A percentile compares a stretch with the other conserved stretches of the same genome.
Evolutionary conservation across 2,329 filamentous ascomycete genomes (phyloP).

Genomic region (Aspergillus viridinutans): DNA sequence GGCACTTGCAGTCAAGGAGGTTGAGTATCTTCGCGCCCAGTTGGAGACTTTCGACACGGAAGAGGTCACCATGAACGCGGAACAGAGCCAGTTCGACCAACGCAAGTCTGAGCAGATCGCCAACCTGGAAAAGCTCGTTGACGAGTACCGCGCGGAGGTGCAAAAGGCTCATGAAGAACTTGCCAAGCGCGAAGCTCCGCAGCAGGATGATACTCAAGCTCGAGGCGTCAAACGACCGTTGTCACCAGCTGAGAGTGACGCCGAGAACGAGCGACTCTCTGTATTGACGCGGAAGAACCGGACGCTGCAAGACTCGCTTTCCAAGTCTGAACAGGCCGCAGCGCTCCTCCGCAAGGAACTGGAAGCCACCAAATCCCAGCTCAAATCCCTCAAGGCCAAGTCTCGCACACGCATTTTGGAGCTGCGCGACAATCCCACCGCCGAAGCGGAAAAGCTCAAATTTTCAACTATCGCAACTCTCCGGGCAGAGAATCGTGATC

Average conservation of each 20-base stretch:
- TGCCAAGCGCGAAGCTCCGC: conserved; percentile 55
- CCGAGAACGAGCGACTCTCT: conserved; percentile 67
- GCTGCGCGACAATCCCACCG: conserved; percentile 86
- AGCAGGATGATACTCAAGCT: conserved; percentile 40
- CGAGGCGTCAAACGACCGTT: conserved; percentile 61
- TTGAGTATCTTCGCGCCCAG: conserved; percentile 89
- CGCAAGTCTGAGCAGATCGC: conserved; percentile 69
- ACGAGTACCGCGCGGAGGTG: conserved; percentile 79
- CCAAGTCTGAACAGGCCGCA: conserved; percentile 64
- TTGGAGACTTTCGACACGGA: conserved; percentile 84
- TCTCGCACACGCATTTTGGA: conserved; percentile 79
- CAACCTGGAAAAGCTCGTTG: conserved; percentile 79
- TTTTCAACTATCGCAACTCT: conserved; percentile 71
- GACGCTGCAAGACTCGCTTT: conserved; percentile 73
- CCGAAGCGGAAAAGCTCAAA: conserved; percentile 80
- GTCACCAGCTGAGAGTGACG: conserved; percentile 51
- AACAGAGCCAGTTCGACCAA: conserved; percentile 68
- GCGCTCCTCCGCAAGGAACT: conserved; percentile 72
- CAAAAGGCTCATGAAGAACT: conserved; percentile 70
- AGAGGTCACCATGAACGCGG: conserved; percentile 73
- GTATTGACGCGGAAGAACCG: conserved; percentile 84
- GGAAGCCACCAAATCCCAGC: conserved; percentile 66
- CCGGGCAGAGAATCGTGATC: conserved; percentile 75
- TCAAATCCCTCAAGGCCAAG: conserved; percentile 62
- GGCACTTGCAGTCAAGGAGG: conserved; percentile 80